phyloP scores from a whole-genome alignment of 192 early-diverging fungal species.

The Backusella australiensis region DNA sequence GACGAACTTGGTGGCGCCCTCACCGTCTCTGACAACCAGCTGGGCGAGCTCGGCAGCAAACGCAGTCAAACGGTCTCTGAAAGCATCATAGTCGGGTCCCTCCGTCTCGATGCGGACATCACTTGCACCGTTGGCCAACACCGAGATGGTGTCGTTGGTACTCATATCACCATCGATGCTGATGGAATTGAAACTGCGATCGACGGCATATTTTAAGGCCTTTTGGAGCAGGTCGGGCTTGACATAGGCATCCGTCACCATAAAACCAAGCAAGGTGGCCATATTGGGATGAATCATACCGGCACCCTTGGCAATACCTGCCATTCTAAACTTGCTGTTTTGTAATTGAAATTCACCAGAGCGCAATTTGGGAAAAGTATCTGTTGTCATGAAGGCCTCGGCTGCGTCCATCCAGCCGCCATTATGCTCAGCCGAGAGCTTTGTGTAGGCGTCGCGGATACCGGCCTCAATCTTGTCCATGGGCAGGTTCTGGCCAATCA shows the following conservation, averaged over 20 bases:
- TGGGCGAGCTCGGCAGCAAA: slow-evolving; percentile 87
- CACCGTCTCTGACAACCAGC: slow-evolving; percentile 92
- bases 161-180: slow-evolving; percentile 95
- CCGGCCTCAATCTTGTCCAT: slow-evolving; percentile 82
- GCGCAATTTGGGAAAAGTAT: slow-evolving; percentile 94
- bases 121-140: slow-evolving; percentile 83
- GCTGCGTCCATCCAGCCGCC: slow-evolving; percentile 76
- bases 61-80: slow-evolving; percentile 70
- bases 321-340: slow-evolving; percentile 65
- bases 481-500: slow-evolving; percentile 89
- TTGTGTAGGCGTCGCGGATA: slow-evolving; percentile 41
- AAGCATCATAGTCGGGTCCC: slow-evolving; percentile 60
- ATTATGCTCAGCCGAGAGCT: slow-evolving; percentile 54
- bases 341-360: slow-evolving; percentile 55
- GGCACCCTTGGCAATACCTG: slow-evolving; percentile 95
- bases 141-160: slow-evolving; percentile 92
- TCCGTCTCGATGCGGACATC: slow-evolving; percentile 41
- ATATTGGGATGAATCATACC: slow-evolving; percentile 99
- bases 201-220: slow-evolving; percentile 78
- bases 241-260: slow-evolving; percentile 84
- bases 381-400: slow-evolving; percentile 94
- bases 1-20: slow-evolving; percentile 97
- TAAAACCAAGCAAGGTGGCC: slow-evolving; percentile 88
- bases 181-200: slow-evolving; percentile 94
- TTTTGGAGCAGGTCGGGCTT: slow-evolving; percentile 59